Conservation (phyloP, 2,329 filamentous ascomycete species). For the Fusarium mangiferae region DNA sequence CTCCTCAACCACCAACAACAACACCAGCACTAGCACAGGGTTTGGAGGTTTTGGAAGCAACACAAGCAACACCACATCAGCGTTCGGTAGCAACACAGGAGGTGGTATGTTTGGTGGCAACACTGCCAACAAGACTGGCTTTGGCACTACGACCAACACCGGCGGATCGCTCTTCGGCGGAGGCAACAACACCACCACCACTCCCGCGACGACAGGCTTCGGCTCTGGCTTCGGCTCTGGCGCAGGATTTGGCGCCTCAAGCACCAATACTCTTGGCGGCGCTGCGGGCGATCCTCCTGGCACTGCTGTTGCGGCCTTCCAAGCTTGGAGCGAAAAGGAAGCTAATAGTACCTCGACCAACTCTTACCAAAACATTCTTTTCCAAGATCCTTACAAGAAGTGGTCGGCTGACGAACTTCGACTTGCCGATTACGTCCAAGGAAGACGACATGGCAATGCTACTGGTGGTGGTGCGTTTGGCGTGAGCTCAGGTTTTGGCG, state of each 20-base stretch:
- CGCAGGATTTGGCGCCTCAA: slow-evolving; percentile 55
- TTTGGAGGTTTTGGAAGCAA: slow-evolving; percentile 56
- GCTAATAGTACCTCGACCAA: slow-evolving; percentile 64
- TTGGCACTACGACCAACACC: slow-evolving; percentile 56
- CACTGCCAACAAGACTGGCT: slow-evolving; percentile 59
- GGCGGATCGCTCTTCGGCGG: slow-evolving; percentile 61
- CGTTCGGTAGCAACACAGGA: slow-evolving; percentile 54
- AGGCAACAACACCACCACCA: slow-evolving; percentile 41
- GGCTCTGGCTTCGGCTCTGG: slow-evolving; percentile 55
- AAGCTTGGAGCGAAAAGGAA: slow-evolving; percentile 79
- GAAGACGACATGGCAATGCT: slow-evolving; percentile 83
- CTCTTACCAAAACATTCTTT: slow-evolving; percentile 81
- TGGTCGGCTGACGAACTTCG: slow-evolving; percentile 89
- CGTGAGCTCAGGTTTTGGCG: slow-evolving; percentile 62
- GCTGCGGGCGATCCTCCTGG: slow-evolving; percentile 70
- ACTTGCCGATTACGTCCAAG: slow-evolving; percentile 88
- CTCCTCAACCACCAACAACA: slow-evolving; percentile 51
- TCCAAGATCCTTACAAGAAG: slow-evolving; percentile 84
- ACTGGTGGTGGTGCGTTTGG: slow-evolving; percentile 90
- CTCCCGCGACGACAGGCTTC: slow-evolving; percentile 48
- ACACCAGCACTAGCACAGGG: slow-evolving; percentile 50
- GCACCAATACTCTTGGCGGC: slow-evolving; percentile 63
- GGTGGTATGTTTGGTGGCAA: slow-evolving; percentile 66
- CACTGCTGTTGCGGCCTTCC: slow-evolving; percentile 76
- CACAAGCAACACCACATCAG: slow-evolving; percentile 48